Evolutionary conservation across 805 yeast species (phyloP).

Genomic region (Pichia californica): DNA sequence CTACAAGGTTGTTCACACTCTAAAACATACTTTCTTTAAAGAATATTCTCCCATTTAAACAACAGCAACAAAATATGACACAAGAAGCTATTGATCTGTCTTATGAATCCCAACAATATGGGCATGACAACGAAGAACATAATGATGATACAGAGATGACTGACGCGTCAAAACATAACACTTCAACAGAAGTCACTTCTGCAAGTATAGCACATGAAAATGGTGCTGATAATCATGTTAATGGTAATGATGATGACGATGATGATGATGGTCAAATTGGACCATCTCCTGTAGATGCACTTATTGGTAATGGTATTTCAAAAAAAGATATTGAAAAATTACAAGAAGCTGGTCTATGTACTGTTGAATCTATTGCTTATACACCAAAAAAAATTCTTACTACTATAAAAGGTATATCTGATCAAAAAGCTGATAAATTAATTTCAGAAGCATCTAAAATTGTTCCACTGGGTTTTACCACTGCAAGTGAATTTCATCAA

Average conservation of each 20-base stretch:
- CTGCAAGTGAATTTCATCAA: slow-evolving; percentile 90
- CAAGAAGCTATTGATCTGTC: slow-evolving; percentile 12
- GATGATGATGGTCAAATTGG: slow-evolving; percentile 39
- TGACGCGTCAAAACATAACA: slow-evolving; percentile 7
- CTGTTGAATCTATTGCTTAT: slow-evolving; percentile 89
- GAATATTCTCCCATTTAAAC: no score
- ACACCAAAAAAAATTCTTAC: slow-evolving; percentile 79
- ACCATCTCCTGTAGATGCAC: slow-evolving; percentile 46
- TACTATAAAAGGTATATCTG: slow-evolving; percentile 86
- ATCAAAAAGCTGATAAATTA: slow-evolving; percentile 86
- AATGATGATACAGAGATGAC: slow-evolving; percentile 1
- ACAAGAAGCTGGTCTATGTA: slow-evolving; percentile 75
- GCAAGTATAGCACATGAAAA: no score
- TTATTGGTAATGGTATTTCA: slow-evolving; percentile 81
- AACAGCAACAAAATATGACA: slow-evolving; percentile 2
- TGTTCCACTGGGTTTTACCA: slow-evolving; percentile 95
- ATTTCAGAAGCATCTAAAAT: slow-evolving; percentile 75
- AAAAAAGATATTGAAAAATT: slow-evolving; percentile 72
- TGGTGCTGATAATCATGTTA: no score
- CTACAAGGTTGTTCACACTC: no score
- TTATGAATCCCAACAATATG: slow-evolving; percentile 7
- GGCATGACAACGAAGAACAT: not conserved
- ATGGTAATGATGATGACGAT: slow-evolving; percentile 37
- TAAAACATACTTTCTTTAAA: no score
- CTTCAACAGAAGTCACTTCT: no score